Conservation (phyloP, 75 land plant genomes). For the Picea sitchensis region DNA sequence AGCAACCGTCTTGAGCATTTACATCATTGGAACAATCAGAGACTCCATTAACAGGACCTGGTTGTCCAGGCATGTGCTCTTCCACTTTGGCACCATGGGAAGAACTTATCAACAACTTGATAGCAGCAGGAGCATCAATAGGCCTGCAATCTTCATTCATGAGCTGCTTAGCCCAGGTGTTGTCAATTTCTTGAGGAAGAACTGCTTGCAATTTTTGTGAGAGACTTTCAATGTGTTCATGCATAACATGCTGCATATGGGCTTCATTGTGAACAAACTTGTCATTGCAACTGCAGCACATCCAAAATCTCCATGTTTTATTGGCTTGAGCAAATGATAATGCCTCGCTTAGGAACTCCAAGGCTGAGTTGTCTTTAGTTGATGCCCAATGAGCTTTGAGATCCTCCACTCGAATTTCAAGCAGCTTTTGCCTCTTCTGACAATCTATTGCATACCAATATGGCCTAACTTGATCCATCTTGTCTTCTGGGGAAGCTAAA, state of each 20-base stretch:
- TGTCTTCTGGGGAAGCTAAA: conserved; percentile 32
- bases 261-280: conserved; percentile 44
- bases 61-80: neutral
- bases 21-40: conserved; percentile 9
- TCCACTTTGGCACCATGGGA: conserved; percentile 1
- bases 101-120: conserved; percentile 37
- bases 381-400: conserved; percentile 36
- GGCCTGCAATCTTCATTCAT: conserved; percentile 66
- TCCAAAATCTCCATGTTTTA: conserved; percentile 78
- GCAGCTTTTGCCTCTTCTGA: conserved; percentile 37
- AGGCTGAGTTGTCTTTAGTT: conserved; percentile 26
- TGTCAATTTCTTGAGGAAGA: conserved; percentile 59
- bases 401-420: conserved; percentile 40
- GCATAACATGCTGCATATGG: conserved; percentile 50
- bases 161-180: conserved; percentile 62
- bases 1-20: conserved; percentile 11
- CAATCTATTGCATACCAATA: conserved; percentile 51
- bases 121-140: conserved; percentile 48
- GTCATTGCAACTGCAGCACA: conserved; percentile 62
- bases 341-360: conserved; percentile 47
- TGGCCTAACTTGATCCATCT: conserved; percentile 45
- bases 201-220: conserved; percentile 47
- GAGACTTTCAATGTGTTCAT: conserved; percentile 57
- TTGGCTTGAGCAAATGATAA: conserved; percentile 46
- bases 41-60: neutral